Percentiles rank a stretch among this genome's conserved stretches.
Evolutionary conservation across 805 yeast species (phyloP).

Genomic region (Nadsonia fulvescens): DNA sequence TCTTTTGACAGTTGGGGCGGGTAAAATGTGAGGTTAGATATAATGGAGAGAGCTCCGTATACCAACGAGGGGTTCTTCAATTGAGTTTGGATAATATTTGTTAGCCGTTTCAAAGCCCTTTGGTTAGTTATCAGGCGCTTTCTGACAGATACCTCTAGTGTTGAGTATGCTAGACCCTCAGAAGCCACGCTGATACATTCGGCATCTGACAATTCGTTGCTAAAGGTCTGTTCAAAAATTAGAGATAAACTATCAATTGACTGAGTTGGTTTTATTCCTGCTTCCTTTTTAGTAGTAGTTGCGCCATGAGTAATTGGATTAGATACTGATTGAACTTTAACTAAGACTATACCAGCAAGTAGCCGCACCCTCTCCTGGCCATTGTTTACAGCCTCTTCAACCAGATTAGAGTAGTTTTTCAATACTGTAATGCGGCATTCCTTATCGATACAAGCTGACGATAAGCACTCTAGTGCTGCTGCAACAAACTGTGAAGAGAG

Average conservation of each 20-base stretch:
- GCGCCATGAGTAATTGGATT: constrained; percentile 19
- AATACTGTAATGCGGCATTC: no score
- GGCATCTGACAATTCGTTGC: constrained; percentile 5
- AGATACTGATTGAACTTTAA: constrained; percentile 14
- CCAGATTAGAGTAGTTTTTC: no score
- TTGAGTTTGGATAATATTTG: constrained; percentile 6
- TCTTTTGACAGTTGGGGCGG: constrained; percentile 17
- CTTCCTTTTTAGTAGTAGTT: constrained; percentile 9
- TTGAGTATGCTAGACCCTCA: constrained; percentile 22
- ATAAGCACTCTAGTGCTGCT: constrained; percentile 17
- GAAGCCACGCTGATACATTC: constrained; percentile 12
- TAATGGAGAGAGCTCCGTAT: constrained; percentile 17
- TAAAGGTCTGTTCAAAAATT: constrained; percentile 14
- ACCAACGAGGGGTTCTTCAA: constrained; percentile 13
- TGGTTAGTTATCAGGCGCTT: constrained; percentile 9
- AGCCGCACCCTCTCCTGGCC: constrained; percentile 11
- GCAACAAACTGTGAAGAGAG: constrained; percentile 10
- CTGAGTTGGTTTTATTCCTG: constrained; percentile 6
- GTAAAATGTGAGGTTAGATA: constrained; percentile 18
- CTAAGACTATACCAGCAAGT: constrained; percentile 9
- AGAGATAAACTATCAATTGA: constrained; percentile 15
- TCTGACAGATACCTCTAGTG: constrained; percentile 16
- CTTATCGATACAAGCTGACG: constrained; percentile 18
- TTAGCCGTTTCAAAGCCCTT: constrained; percentile 10
- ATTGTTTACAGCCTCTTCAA: constrained; percentile 12